phyloP scores from a whole-genome alignment of 1,284 basidiomycete genomes.

The Trametes sp. region DNA sequence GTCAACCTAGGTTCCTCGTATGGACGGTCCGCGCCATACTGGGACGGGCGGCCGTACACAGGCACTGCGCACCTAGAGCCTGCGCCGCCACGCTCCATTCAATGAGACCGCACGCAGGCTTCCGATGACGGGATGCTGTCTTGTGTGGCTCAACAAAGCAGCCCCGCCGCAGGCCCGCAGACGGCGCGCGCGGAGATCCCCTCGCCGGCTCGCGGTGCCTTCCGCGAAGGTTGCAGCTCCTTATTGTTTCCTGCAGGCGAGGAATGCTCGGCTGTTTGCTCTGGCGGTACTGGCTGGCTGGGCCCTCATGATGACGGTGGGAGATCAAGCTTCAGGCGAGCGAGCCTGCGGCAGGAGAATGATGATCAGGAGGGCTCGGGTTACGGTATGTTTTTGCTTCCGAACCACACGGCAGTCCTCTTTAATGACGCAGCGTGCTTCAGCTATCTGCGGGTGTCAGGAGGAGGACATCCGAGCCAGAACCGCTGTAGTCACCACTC shows the following conservation, averaged over 20 bases:
- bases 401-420: neutral
- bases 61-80: neutral
- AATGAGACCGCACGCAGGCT: neutral
- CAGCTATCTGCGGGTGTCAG: neutral
- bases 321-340: slow-evolving; percentile 18
- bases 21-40: neutral
- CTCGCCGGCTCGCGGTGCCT: slow-evolving; percentile 3
- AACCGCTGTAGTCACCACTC: too few species aligned
- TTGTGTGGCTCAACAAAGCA: slow-evolving; percentile 8
- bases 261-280: neutral
- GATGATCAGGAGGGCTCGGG: slow-evolving; percentile 2
- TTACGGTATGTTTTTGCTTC: slow-evolving; percentile 6
- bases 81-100: neutral
- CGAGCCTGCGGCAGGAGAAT: slow-evolving; percentile 4
- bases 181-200: slow-evolving; percentile 2
- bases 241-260: slow-evolving; percentile 28
- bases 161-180: slow-evolving; percentile 1
- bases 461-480: neutral
- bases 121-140: neutral
- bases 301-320: slow-evolving; percentile 5
- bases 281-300: too few species aligned
- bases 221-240: slow-evolving; percentile 23
- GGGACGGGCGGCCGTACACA: neutral
- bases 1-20: slow-evolving; percentile 11
- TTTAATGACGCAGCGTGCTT: neutral